Percentiles rank a stretch among this genome's conserved stretches.
Evolutionary conservation across 345 rosid species (phyloP).

Genomic region (Jatropha curcas): DNA sequence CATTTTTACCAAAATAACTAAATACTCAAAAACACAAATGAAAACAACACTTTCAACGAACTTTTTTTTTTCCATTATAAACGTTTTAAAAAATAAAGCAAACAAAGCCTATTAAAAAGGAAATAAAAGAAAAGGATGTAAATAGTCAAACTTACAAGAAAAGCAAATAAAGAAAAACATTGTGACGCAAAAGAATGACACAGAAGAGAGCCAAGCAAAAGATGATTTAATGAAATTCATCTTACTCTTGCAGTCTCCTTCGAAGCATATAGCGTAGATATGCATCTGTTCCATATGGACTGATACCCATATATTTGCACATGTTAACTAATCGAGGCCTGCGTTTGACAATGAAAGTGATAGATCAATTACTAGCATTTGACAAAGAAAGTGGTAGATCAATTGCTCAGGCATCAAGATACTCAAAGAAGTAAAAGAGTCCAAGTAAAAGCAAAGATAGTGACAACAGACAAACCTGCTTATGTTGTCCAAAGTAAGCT

Average conservation of each 20-base stretch:
- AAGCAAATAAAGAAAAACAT: background rate
- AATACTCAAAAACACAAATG: background rate
- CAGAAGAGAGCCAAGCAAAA: constrained; percentile 2
- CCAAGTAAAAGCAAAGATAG: constrained; percentile 5
- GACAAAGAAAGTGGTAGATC: constrained; percentile 17
- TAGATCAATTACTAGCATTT: constrained; percentile 4
- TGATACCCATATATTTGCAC: constrained; percentile 99
- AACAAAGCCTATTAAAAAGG: background rate
- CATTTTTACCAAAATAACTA: background rate
- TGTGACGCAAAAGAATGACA: background rate
- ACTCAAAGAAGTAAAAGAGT: background rate
- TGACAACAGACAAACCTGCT: constrained; percentile 61
- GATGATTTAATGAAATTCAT: constrained; percentile 11
- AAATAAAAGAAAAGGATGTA: background rate
- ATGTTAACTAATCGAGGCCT: constrained; percentile 93
- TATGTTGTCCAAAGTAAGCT: constrained; percentile 91
- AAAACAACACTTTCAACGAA: background rate
- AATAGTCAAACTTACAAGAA: background rate
- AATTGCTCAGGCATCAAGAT: background rate
- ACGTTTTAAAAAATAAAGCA: too few species aligned
- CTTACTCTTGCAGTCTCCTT: constrained; percentile 83
- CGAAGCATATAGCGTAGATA: constrained; percentile 94
- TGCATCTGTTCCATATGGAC: constrained; percentile 93
- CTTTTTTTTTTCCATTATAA: background rate
- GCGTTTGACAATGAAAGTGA: constrained; percentile 30